These are phyloP conservation scores for Colletotrichum graminicola DNA, from an alignment of 2,329 filamentous ascomycete genomes.

Conservation along the genomic window DNA sequence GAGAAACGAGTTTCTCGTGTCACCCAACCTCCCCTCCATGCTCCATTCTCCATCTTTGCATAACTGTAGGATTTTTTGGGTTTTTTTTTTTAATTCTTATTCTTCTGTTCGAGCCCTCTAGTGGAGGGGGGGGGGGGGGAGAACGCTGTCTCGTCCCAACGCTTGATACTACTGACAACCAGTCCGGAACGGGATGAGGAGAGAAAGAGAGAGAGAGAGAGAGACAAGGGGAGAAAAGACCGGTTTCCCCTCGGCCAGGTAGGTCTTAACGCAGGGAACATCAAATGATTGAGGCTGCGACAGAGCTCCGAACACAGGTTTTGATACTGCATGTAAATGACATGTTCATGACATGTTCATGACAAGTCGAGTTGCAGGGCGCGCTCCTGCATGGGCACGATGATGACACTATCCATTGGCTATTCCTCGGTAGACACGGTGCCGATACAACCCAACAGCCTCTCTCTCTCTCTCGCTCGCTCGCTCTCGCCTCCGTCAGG, in stretches of 20 bases:
- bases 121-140: no score
- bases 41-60: not conserved
- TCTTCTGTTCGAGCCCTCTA: no score
- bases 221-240: not conserved
- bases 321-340: not conserved
- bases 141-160: no score
- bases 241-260: not conserved
- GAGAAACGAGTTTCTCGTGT: not conserved
- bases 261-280: not conserved
- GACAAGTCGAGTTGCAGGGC: not conserved
- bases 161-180: not conserved
- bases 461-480: not conserved
- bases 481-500: not conserved
- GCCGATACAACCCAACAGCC: not conserved
- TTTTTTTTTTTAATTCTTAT: no score
- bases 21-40: constrained; percentile 11
- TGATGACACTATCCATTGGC: constrained; percentile 8
- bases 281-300: constrained; percentile 5
- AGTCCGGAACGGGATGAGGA: not conserved
- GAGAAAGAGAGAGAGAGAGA: not conserved
- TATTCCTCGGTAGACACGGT: not conserved
- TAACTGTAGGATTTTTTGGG: not conserved
- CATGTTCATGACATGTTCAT: not conserved
- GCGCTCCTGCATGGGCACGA: not conserved
- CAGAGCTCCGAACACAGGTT: not conserved